Evolutionary conservation across 148 eudicot species (phyloP).

Genomic region (Simmondsia chinensis): DNA sequence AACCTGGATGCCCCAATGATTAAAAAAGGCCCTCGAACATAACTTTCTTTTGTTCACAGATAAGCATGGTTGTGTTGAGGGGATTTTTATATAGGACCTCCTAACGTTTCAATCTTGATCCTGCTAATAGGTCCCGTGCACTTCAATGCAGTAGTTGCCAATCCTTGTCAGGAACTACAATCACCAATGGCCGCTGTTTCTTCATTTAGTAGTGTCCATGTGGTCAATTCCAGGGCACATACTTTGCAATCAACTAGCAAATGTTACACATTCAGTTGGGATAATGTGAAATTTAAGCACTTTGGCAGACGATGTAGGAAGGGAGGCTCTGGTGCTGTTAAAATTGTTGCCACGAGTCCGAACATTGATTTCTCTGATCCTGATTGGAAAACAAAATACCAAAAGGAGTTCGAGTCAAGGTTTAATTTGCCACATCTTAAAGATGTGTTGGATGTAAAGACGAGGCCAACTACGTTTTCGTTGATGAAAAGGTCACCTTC

Average conservation of each 20-base stretch:
- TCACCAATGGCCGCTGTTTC: constrained; percentile 13
- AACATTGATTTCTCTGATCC: constrained; percentile 32
- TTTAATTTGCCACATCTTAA: constrained; percentile 39
- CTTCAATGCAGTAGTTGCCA: too few relatives aligned
- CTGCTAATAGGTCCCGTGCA: too few relatives aligned
- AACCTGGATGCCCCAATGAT: too few relatives aligned
- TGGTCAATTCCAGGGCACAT: constrained; percentile 8
- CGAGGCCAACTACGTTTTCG: constrained; percentile 35
- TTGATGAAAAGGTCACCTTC: constrained; percentile 31
- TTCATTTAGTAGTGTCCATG: constrained; percentile 9
- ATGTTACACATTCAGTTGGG: not conserved
- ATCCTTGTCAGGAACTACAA: not conserved
- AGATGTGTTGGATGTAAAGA: constrained; percentile 27
- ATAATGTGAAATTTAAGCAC: constrained; percentile 10
- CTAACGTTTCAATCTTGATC: too few relatives aligned
- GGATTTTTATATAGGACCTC: too few relatives aligned
- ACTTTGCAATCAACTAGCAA: not conserved
- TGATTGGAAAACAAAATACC: constrained; percentile 30
- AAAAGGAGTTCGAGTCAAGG: constrained; percentile 26
- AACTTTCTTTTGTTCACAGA: too few relatives aligned
- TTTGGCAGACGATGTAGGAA: constrained; percentile 8
- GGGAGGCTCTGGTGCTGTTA: constrained; percentile 11
- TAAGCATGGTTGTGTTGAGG: too few relatives aligned
- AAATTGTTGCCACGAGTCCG: constrained; percentile 9
- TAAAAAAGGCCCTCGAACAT: not conserved